phyloP scores from a whole-genome alignment of 2,329 filamentous ascomycete species.

The Macrophomina phaseolina region DNA sequence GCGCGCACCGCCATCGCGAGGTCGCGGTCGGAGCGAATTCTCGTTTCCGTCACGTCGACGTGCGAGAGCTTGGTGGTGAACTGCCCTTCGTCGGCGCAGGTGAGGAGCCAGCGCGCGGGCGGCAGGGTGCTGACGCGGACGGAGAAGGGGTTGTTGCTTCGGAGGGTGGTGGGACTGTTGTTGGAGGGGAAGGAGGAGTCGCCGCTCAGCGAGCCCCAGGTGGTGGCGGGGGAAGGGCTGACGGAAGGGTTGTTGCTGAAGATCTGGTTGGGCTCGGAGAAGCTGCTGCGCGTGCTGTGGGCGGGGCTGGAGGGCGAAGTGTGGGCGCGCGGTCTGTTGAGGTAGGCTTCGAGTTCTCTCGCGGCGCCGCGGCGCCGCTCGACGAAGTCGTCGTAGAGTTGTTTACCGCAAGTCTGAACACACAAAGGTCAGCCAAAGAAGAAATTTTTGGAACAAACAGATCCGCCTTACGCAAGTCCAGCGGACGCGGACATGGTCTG shows the following conservation, averaged over 20 bases:
- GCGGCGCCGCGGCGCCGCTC: slow-evolving; percentile 46
- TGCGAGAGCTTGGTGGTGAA: slow-evolving; percentile 46
- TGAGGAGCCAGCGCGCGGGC: slow-evolving; percentile 44
- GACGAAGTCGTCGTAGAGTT: slow-evolving; percentile 47
- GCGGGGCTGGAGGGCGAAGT: slow-evolving; percentile 34
- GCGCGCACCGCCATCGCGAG: slow-evolving; percentile 41
- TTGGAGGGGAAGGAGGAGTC: slow-evolving; percentile 28
- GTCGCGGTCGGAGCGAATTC: slow-evolving; percentile 44
- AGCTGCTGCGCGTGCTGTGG: slow-evolving; percentile 31
- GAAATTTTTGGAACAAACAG: neutral
- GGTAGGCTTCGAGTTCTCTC: slow-evolving; percentile 44
- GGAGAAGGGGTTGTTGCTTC: slow-evolving; percentile 36
- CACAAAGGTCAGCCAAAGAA: slow-evolving; percentile 4
- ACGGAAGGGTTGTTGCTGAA: slow-evolving; percentile 37
- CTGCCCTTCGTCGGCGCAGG: slow-evolving; percentile 46
- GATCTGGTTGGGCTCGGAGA: slow-evolving; percentile 33
- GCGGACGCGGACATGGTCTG: slow-evolving; percentile 41
- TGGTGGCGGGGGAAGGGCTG: slow-evolving; percentile 37
- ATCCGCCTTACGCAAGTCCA: slow-evolving; percentile 42
- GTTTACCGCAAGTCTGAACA: slow-evolving; percentile 39
- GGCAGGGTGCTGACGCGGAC: slow-evolving; percentile 33
- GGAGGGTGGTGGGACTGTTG: slow-evolving; percentile 35
- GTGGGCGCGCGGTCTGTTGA: slow-evolving; percentile 42
- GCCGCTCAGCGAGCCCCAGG: slow-evolving; percentile 35
- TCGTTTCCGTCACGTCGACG: slow-evolving; percentile 41